Conservation (phyloP, 495 filamentous ascomycete genomes). For the Usnea hakonensis region DNA sequence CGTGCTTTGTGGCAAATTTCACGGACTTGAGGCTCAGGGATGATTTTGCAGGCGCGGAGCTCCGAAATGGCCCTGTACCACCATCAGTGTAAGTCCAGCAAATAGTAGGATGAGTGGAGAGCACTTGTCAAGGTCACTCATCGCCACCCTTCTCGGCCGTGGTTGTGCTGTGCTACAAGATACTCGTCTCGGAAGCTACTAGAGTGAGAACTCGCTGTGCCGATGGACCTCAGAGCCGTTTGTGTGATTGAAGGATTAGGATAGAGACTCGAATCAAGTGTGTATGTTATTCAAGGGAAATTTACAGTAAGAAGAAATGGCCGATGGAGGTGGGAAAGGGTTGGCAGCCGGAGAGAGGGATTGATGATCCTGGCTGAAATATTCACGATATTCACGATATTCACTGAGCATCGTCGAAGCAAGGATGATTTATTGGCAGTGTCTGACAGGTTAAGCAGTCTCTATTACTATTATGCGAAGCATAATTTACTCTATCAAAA, state of each 20-base stretch:
- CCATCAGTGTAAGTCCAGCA: neutral
- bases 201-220: neutral
- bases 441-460: neutral
- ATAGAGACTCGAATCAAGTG: no score
- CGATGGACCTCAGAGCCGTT: neutral
- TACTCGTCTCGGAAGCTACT: neutral
- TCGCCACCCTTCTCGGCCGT: constrained; percentile 31
- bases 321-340: neutral
- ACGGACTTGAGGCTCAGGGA: constrained; percentile 89
- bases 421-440: neutral
- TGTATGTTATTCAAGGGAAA: neutral
- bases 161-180: neutral
- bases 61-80: constrained; percentile 74
- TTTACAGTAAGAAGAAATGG: neutral
- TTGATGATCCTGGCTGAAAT: neutral
- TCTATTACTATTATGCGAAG: neutral
- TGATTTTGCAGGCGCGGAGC: constrained; percentile 89
- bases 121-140: constrained; percentile 86
- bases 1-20: constrained; percentile 97
- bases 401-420: neutral
- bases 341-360: neutral
- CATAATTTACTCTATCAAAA: neutral
- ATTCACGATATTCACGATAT: no score
- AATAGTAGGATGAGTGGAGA: constrained; percentile 8
- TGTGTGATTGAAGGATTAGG: neutral